phyloP scores from a whole-genome alignment of 495 filamentous ascomycete genomes.

The Lophium mytilinum region DNA sequence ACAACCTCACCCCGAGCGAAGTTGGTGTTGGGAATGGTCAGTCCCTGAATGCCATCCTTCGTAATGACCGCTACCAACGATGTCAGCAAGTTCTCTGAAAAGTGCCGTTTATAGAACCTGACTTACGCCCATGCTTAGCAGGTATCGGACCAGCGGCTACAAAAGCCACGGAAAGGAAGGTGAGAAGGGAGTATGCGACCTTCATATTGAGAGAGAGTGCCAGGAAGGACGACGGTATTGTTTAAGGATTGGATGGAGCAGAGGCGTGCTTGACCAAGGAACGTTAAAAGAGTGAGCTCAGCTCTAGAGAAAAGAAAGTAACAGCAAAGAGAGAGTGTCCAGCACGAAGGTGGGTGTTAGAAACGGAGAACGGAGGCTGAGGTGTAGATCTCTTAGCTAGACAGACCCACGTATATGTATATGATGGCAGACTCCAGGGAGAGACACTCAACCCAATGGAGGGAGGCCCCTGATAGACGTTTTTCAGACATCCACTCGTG shows the following conservation, averaged over 20 bases:
- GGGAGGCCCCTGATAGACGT: background rate
- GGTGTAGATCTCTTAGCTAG: background rate
- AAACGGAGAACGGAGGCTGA: slow-evolving; percentile 13
- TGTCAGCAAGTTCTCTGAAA: background rate
- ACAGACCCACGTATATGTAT: background rate
- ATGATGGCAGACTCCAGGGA: background rate
- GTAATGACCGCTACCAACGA: slow-evolving; percentile 1
- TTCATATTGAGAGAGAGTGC: slow-evolving; percentile 14
- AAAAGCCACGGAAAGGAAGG: slow-evolving; percentile 17
- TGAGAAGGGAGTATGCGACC: slow-evolving; percentile 14
- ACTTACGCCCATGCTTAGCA: slow-evolving; percentile 12
- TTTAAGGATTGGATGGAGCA: slow-evolving; percentile 3
- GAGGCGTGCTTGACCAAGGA: slow-evolving; percentile 7
- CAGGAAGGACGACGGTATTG: background rate
- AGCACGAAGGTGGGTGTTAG: slow-evolving; percentile 12
- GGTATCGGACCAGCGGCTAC: slow-evolving; percentile 18
- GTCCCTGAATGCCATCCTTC: slow-evolving; percentile 1
- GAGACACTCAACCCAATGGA: background rate
- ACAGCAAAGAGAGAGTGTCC: slow-evolving; percentile 14
- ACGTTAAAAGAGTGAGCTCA: slow-evolving; percentile 22
- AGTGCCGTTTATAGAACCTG: background rate
- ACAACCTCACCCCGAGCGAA: slow-evolving; percentile 1
- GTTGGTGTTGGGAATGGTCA: slow-evolving; percentile 11
- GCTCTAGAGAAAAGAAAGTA: slow-evolving; percentile 20
- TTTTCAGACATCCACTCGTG: background rate